Base-by-base conservation (phyloP, 768 basidiomycete species). In the Rhodocollybia butyracea region DNA sequence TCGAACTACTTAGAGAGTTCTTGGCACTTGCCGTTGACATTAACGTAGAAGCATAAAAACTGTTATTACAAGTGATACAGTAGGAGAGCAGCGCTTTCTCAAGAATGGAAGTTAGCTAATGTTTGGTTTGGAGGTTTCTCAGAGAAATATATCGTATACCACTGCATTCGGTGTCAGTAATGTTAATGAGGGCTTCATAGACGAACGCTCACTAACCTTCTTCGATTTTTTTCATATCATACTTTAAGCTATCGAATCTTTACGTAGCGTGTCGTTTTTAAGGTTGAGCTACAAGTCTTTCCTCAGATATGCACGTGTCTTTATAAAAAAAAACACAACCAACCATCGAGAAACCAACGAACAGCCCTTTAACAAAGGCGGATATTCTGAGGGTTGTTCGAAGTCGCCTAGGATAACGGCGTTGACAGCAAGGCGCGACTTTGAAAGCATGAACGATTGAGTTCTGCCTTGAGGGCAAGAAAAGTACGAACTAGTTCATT, bases 191-290 rank as follows among this genome's bases (percentile, higher is more conserved):
- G n/a, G n/a, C n/a, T n/a, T n/a, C n/a, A 30, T 32, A 15, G 31
- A 32, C 26, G 27, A 46, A 52, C n/a, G 41, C 46, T 24, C 27
- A 29, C 74, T 46, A 54, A 82, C 91, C 90, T 84, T 92, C 91
- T 72, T 92, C 90, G 17, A 93, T 88, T 63, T 91, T 91, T 68
- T 91, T 91, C 58, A 93, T 80, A 65, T 91, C 91, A 59, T 92
- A 93, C 64, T 93, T 92, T 31, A 92, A 73, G 59, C 87, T 83
- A 64, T 92, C 90, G 64, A 88, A 93, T 51, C 89, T 73, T 57
- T 88, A 3, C 90, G 83, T 17, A 93, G 71, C 0, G 74, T 64
- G 62, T 92, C 91, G 55, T 92, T 92, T 65, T 92, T 92, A 19
- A 93, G 73, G 63, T 91, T 93, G 13, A 93, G 75, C 90, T 90